phyloP scores from a whole-genome alignment of 208 protist species.

The Leishmania tarentolae region DNA sequence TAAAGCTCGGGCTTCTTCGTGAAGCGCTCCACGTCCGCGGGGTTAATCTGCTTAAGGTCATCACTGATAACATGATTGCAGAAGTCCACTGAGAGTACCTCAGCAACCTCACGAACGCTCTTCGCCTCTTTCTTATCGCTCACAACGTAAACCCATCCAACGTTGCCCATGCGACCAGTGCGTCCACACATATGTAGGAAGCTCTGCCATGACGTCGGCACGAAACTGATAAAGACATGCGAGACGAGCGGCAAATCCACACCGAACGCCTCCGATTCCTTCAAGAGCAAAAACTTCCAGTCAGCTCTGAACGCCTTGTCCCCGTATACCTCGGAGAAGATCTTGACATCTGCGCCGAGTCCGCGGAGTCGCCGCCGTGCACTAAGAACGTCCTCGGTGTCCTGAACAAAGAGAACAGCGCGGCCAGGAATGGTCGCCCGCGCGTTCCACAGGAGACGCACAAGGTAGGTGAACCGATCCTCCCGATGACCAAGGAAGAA shows the following conservation, averaged over 20 bases:
- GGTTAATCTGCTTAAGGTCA: constrained; percentile 35
- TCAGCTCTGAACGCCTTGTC: constrained; percentile 46
- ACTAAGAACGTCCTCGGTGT: constrained; percentile 57
- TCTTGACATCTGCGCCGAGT: constrained; percentile 72
- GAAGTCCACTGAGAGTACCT: constrained; percentile 71
- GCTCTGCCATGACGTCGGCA: constrained; percentile 60
- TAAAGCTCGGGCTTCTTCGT: constrained; percentile 71
- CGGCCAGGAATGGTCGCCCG: constrained; percentile 70
- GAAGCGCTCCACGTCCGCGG: constrained; percentile 54
- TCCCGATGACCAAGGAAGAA: constrained; percentile 44
- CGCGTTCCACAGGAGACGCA: constrained; percentile 67
- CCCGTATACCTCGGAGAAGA: constrained; percentile 81
- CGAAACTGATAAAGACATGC: constrained; percentile 85
- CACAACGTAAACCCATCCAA: constrained; percentile 87
- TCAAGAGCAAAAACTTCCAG: constrained; percentile 81
- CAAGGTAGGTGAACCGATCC: constrained; percentile 51
- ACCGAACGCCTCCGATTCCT: constrained; percentile 77
- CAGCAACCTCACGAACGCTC: constrained; percentile 53
- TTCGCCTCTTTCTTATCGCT: constrained; percentile 62
- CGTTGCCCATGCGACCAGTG: constrained; percentile 68
- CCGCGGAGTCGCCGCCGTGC: constrained; percentile 58
- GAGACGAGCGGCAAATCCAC: constrained; percentile 78
- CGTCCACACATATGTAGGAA: constrained; percentile 88
- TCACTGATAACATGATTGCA: constrained; percentile 56
- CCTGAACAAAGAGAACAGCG: constrained; percentile 64